Conservation (phyloP, 805 yeast species). For the Metschnikowia kunwiensis region DNA sequence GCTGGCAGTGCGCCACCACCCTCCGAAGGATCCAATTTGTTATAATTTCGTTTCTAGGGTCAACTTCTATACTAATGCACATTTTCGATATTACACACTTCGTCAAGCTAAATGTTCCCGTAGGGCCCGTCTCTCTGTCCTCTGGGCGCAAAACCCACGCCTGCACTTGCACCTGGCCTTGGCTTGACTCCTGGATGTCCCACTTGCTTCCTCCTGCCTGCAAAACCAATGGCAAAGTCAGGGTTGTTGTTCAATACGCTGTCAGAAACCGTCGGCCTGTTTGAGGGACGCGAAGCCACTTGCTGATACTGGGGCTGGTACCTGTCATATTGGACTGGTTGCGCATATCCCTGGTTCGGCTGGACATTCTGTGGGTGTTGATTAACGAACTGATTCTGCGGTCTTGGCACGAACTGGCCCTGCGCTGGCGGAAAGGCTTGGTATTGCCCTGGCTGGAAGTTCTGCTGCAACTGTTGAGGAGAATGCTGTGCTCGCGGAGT, state of each 20-base stretch:
- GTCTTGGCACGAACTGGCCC: constrained; percentile 1
- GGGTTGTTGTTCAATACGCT: constrained; percentile 39
- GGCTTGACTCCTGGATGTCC: constrained; percentile 5
- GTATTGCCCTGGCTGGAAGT: constrained; percentile 3
- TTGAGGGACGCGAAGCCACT: constrained; percentile 18
- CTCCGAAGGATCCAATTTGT: too few species aligned
- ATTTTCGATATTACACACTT: background rate
- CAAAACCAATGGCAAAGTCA: constrained; percentile 33
- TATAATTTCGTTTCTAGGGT: too few species aligned
- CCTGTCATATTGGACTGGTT: constrained; percentile 2
- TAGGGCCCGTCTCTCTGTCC: constrained; percentile 10
- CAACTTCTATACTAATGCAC: too few species aligned
- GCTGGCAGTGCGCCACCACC: too few species aligned
- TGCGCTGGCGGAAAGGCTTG: constrained; percentile 4
- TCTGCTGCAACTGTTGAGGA: constrained; percentile 1
- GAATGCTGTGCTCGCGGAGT: constrained; percentile 8
- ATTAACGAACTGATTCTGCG: background rate
- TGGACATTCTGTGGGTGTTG: constrained; percentile 2
- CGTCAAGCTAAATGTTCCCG: constrained; percentile 1
- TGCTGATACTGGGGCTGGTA: constrained; percentile 11
- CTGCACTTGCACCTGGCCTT: constrained; percentile 8
- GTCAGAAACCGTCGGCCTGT: constrained; percentile 36
- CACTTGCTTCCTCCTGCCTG: constrained; percentile 19
- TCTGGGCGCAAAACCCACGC: constrained; percentile 6
- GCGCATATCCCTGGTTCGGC: constrained; percentile 3